A percentile compares a stretch with the other conserved stretches of the same genome.
These are phyloP conservation scores for Juncus effusus DNA, from an alignment of 176 grass and related monocot genomes.

Conservation along the genomic window DNA sequence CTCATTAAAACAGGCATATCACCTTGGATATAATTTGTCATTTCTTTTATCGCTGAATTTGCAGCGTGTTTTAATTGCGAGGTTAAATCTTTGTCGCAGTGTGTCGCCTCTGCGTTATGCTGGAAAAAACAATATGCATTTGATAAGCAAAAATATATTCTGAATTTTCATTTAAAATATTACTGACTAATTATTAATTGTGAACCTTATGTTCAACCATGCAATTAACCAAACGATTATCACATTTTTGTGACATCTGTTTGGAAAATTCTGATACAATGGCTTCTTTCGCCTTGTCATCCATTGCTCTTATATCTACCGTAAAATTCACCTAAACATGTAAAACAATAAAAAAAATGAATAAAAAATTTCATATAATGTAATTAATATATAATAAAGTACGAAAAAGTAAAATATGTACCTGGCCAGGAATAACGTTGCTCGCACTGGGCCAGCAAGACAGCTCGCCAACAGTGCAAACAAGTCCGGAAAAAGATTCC, in stretches of 20 bases:
- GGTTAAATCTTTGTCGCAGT: slow-evolving; percentile 51
- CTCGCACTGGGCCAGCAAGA: slow-evolving; percentile 88
- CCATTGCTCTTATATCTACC: slow-evolving; percentile 75
- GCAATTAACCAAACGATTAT: slow-evolving; percentile 63
- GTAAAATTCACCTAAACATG: slow-evolving; percentile 84
- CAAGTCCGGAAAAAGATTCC: slow-evolving; percentile 69
- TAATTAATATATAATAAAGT: not conserved
- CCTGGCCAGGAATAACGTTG: slow-evolving; percentile 95
- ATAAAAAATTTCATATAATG: not conserved
- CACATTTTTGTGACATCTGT: slow-evolving; percentile 54
- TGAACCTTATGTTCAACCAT: slow-evolving; percentile 64
- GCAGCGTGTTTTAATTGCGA: slow-evolving; percentile 51
- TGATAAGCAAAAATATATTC: not conserved
- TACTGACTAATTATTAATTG: not conserved
- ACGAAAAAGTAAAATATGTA: slow-evolving; percentile 8
- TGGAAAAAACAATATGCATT: slow-evolving; percentile 24
- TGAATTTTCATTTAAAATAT: not conserved
- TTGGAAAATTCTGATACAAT: slow-evolving; percentile 74
- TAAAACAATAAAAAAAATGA: slow-evolving; percentile 1
- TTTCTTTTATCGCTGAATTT: slow-evolving; percentile 31
- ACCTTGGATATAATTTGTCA: not conserved
- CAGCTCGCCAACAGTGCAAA: slow-evolving; percentile 91
- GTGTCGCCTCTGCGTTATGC: slow-evolving; percentile 68
- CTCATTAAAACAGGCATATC: slow-evolving; percentile 83
- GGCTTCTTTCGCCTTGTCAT: slow-evolving; percentile 62